Evolutionary conservation across 176 grass and related monocot genomes (phyloP).

Genomic region (Poa annua): DNA sequence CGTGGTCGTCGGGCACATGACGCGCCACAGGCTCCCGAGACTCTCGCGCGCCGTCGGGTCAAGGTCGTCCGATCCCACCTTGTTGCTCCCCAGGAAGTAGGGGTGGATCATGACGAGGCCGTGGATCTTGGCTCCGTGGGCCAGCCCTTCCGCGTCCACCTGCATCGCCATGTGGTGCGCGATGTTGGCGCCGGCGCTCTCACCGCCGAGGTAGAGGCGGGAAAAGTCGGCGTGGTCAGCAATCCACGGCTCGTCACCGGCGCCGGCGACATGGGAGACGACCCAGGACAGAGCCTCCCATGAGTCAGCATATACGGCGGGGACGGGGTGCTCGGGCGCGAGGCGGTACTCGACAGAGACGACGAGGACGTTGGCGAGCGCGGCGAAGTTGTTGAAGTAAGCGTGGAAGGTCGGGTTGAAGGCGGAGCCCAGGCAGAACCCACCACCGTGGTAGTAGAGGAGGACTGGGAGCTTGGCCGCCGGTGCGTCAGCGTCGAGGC

Average conservation of each 20-base stretch:
- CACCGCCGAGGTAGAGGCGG: constrained; percentile 74
- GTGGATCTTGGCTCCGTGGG: constrained; percentile 44
- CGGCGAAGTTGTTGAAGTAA: constrained; percentile 55
- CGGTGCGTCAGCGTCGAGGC: neutral
- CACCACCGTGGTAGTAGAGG: constrained; percentile 69
- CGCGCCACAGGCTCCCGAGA: constrained; percentile 52
- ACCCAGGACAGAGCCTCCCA: constrained; percentile 77
- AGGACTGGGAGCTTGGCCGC: constrained; percentile 50
- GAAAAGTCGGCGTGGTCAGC: constrained; percentile 58
- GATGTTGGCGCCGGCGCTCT: constrained; percentile 79
- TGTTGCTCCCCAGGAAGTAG: constrained; percentile 67
- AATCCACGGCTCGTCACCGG: constrained; percentile 49
- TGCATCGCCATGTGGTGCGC: constrained; percentile 73
- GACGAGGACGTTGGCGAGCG: constrained; percentile 46
- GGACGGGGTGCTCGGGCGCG: constrained; percentile 76
- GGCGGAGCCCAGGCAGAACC: constrained; percentile 71
- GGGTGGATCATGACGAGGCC: constrained; percentile 78
- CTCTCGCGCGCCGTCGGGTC: constrained; percentile 38
- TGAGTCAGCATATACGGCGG: constrained; percentile 50
- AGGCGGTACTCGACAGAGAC: constrained; percentile 85
- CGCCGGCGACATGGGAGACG: constrained; percentile 41
- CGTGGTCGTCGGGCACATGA: constrained; percentile 60
- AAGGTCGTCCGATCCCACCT: constrained; percentile 56
- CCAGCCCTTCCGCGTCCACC: constrained; percentile 41
- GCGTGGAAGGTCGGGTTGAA: constrained; percentile 67